phyloP scores from a whole-genome alignment of 495 filamentous ascomycete species.

The Tuber magnatum region DNA sequence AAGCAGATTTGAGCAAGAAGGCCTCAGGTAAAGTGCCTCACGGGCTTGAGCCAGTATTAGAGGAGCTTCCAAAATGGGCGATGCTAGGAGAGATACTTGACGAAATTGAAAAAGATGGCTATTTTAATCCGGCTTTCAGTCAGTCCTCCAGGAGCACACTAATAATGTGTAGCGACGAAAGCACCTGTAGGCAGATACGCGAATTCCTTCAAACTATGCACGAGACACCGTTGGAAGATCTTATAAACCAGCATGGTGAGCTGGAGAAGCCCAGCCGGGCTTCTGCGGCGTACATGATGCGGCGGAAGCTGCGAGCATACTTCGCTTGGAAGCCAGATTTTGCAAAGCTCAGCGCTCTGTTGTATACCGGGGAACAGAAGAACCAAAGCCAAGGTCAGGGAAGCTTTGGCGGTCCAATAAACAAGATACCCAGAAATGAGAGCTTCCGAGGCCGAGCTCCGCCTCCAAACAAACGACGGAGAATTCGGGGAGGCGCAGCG shows the following conservation, averaged over 20 bases:
- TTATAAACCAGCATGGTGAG: slow-evolving; percentile 39
- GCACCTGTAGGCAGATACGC: slow-evolving; percentile 78
- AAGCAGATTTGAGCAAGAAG: slow-evolving; percentile 42
- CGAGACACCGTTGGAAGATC: slow-evolving; percentile 51
- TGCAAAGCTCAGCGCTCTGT: slow-evolving; percentile 65
- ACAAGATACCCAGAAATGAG: slow-evolving; percentile 24
- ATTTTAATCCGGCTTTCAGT: slow-evolving; percentile 64
- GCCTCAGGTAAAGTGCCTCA: slow-evolving; percentile 50
- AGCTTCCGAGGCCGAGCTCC: slow-evolving; percentile 58
- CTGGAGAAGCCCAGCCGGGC: slow-evolving; percentile 47
- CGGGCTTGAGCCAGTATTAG: slow-evolving; percentile 76
- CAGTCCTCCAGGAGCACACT: slow-evolving; percentile 84
- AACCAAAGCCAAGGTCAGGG: slow-evolving; percentile 53
- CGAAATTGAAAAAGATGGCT: slow-evolving; percentile 87
- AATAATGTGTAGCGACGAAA: slow-evolving; percentile 89
- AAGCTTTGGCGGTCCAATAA: slow-evolving; percentile 45
- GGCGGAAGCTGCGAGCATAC: slow-evolving; percentile 76
- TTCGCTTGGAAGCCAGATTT: slow-evolving; percentile 88
- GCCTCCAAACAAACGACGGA: slow-evolving; percentile 70
- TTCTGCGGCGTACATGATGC: slow-evolving; percentile 81
- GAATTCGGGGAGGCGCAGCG: slow-evolving; percentile 73
- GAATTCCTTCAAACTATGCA: slow-evolving; percentile 91
- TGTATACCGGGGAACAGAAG: slow-evolving; percentile 72
- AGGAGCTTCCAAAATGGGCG: slow-evolving; percentile 92
- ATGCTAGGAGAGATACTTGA: slow-evolving; percentile 76